Percentiles rank a stretch among this genome's conserved stretches.
Evolutionary conservation across 1,284 basidiomycete species (phyloP).

Genomic region (Naganishia liquefaciens): DNA sequence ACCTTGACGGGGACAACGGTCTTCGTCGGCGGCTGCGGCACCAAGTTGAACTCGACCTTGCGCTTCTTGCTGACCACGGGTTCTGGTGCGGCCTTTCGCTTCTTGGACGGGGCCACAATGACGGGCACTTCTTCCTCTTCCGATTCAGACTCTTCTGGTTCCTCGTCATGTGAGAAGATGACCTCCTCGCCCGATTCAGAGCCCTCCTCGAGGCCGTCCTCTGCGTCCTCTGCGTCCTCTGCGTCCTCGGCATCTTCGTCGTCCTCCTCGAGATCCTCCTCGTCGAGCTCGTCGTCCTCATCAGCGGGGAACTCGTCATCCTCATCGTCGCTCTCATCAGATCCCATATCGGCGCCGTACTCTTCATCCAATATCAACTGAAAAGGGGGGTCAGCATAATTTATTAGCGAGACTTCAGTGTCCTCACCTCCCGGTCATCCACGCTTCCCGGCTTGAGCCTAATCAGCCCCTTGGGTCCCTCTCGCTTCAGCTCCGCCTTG

Average conservation of each 20-base stretch:
- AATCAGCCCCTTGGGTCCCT: constrained; percentile 56
- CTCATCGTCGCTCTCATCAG: constrained; percentile 39
- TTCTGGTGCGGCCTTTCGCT: constrained; percentile 38
- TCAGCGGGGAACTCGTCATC: constrained; percentile 39
- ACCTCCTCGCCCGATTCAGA: constrained; percentile 50
- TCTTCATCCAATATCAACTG: constrained; percentile 60
- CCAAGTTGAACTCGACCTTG: constrained; percentile 26
- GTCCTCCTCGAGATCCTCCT: constrained; percentile 37
- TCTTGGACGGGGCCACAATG: constrained; percentile 38
- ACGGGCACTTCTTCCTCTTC: constrained; percentile 45
- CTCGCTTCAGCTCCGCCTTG: constrained; percentile 60
- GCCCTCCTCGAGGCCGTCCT: constrained; percentile 41
- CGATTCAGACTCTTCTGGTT: constrained; percentile 41
- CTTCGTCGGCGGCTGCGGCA: neutral
- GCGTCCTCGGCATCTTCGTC: constrained; percentile 40
- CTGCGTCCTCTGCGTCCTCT: constrained; percentile 42
- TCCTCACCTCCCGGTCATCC: constrained; percentile 60
- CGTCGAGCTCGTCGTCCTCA: constrained; percentile 40
- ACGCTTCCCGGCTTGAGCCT: constrained; percentile 59
- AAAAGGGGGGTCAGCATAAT: neutral
- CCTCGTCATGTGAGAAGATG: constrained; percentile 48
- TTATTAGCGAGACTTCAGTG: neutral
- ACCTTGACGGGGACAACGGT: neutral
- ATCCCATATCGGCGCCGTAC: constrained; percentile 55
- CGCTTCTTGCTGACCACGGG: constrained; percentile 33